Percentiles rank a stretch among this genome's conserved stretches.
Conservation (phyloP, 345 rosid genomes). For the Melaleuca alternifolia region DNA sequence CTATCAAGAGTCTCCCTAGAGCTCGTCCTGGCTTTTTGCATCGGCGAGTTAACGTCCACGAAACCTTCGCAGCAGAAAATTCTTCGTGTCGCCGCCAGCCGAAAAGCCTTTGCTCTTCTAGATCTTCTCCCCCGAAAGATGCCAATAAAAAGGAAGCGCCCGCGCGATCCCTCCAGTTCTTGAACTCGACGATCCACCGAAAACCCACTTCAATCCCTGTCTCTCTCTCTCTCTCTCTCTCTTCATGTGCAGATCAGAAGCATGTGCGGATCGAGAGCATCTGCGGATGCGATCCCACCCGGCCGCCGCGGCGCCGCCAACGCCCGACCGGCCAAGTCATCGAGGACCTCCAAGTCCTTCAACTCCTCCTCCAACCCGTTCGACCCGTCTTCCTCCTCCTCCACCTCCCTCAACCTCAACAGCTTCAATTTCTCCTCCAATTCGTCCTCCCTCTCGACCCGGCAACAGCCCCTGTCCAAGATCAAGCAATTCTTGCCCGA, state of each 20-base stretch:
- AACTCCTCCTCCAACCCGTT: conserved; percentile 14
- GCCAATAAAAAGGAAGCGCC: too few species aligned
- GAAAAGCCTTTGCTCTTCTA: not conserved
- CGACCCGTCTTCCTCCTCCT: conserved; percentile 23
- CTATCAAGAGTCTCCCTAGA: not conserved
- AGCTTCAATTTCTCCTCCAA: not conserved
- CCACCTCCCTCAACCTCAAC: conserved; percentile 21
- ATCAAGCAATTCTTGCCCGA: conserved; percentile 8
- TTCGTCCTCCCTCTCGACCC: not conserved
- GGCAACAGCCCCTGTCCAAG: conserved; percentile 2
- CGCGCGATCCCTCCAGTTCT: not conserved
- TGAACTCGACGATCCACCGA: not conserved
- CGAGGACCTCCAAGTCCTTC: conserved; percentile 8
- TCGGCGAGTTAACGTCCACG: not conserved
- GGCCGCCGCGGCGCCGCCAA: not conserved
- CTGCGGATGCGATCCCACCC: not conserved
- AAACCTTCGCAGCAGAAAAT: not conserved
- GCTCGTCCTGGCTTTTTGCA: not conserved
- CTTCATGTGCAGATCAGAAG: not conserved
- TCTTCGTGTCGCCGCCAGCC: not conserved
- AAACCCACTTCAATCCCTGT: not conserved
- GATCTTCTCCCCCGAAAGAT: not conserved
- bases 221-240: not conserved
- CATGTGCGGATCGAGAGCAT: conserved; percentile 6
- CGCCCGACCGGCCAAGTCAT: not conserved